A percentile compares a stretch with the other conserved stretches of the same genome.
phyloP scores from a whole-genome alignment of 2,329 filamentous ascomycete species.

The Verticillium alfalfae region DNA sequence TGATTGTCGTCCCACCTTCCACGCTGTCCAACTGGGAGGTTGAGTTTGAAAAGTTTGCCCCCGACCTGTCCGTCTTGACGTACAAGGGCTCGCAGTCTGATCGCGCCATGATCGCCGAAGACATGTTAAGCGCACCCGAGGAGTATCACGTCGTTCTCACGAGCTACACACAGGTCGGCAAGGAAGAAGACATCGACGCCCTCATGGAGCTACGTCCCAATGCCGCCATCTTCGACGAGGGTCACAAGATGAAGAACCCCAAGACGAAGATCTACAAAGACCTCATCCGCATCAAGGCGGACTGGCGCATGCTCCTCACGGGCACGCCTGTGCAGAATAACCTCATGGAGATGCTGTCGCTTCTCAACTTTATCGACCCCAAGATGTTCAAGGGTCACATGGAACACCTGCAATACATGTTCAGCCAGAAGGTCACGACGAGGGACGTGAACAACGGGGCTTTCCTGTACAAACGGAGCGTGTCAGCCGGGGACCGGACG shows the following conservation, averaged over 20 bases:
- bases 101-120: conserved; percentile 61
- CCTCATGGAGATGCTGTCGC: conserved; percentile 80
- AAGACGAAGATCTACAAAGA: conserved; percentile 76
- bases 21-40: conserved; percentile 94
- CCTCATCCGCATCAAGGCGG: conserved; percentile 68
- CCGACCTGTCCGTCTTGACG: conserved; percentile 67
- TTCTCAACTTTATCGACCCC: conserved; percentile 93
- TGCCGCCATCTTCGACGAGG: conserved; percentile 80
- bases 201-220: conserved; percentile 44
- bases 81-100: conserved; percentile 61
- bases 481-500: conserved; percentile 74
- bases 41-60: conserved; percentile 86
- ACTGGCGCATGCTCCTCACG: conserved; percentile 81
- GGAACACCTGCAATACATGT: conserved; percentile 78
- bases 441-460: conserved; percentile 75
- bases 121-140: conserved; percentile 58
- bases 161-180: conserved; percentile 54
- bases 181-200: conserved; percentile 42
- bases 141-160: conserved; percentile 59
- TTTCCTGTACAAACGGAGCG: conserved; percentile 84
- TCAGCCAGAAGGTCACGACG: conserved; percentile 85
- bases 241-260: conserved; percentile 86
- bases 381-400: conserved; percentile 71
- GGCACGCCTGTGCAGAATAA: conserved; percentile 96
- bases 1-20: conserved; percentile 88